These are phyloP conservation scores for Phytophthora citrophthora DNA, from an alignment of 352 stramenopile species.

Conservation along the genomic window DNA sequence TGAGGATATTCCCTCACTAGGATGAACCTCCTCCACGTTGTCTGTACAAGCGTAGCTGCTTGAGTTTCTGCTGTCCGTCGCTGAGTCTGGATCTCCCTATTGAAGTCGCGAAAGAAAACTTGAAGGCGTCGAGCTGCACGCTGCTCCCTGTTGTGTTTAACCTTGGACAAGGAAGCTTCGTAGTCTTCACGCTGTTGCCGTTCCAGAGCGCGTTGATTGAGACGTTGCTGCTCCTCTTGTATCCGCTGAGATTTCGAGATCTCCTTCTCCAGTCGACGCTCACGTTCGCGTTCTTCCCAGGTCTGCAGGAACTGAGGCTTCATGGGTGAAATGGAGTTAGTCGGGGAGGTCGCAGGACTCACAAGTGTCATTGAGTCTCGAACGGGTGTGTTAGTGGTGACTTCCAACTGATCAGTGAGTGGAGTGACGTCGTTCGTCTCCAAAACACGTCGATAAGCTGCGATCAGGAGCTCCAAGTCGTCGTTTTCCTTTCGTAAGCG, in stretches of 20 bases:
- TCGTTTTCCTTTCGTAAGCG: constrained; percentile 57
- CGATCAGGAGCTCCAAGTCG: constrained; percentile 59
- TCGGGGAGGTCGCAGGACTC: constrained; percentile 20
- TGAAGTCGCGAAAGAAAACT: constrained; percentile 21
- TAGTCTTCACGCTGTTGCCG: constrained; percentile 34
- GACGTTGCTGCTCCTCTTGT: constrained; percentile 62
- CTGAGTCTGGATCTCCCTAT: not conserved
- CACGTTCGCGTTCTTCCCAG: constrained; percentile 75
- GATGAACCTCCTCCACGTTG: constrained; percentile 34
- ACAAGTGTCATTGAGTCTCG: not conserved
- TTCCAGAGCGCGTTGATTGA: constrained; percentile 47
- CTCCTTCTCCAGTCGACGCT: constrained; percentile 66
- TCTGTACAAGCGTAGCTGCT: constrained; percentile 42
- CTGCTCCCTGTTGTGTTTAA: constrained; percentile 27
- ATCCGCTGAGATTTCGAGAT: constrained; percentile 62
- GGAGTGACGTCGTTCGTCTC: constrained; percentile 33
- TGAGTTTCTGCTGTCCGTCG: not conserved
- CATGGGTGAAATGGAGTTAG: constrained; percentile 37
- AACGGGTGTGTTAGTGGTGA: constrained; percentile 5
- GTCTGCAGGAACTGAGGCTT: constrained; percentile 71
- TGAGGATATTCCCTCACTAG: constrained; percentile 29
- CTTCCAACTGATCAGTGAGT: not conserved
- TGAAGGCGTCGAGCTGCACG: constrained; percentile 39
- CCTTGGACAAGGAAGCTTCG: constrained; percentile 14
- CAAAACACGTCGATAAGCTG: constrained; percentile 59